phyloP scores from a whole-genome alignment of 306 rosid species.

The Senna siamea region DNA sequence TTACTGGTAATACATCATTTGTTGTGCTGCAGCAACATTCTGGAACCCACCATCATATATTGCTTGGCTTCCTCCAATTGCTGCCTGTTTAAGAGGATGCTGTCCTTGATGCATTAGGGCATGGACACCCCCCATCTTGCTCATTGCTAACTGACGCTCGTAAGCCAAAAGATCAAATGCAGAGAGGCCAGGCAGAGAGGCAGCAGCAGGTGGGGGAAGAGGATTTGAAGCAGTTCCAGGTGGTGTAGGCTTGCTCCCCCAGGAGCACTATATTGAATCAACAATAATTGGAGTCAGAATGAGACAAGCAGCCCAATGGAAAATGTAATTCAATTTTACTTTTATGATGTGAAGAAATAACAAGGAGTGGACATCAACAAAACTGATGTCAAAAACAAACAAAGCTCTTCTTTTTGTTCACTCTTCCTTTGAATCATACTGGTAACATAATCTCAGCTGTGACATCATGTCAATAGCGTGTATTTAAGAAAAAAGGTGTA shows the following conservation, averaged over 20 bases:
- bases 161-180: constrained; percentile 66
- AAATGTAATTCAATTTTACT: not conserved
- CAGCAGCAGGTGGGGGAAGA: constrained; percentile 70
- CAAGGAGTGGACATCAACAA: not conserved
- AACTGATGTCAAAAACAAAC: not conserved
- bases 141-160: constrained; percentile 85
- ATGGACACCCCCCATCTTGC: constrained; percentile 92
- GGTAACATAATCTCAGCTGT: not conserved
- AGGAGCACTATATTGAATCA: constrained; percentile 54
- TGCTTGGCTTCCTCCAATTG: constrained; percentile 93
- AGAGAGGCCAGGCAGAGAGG: constrained; percentile 53
- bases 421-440: not conserved
- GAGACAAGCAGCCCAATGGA: not conserved
- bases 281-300: not conserved
- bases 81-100: constrained; percentile 85
- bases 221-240: constrained; percentile 77
- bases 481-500: not conserved
- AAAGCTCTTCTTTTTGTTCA: not conserved
- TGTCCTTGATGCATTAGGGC: constrained; percentile 86
- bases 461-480: not conserved
- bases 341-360: not conserved
- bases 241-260: constrained; percentile 40
- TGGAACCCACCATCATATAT: constrained; percentile 95
- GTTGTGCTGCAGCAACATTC: constrained; percentile 92
- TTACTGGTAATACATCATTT: constrained; percentile 74